phyloP scores from a whole-genome alignment of 2,329 filamentous ascomycete genomes.

The Simplicillium sp. region DNA sequence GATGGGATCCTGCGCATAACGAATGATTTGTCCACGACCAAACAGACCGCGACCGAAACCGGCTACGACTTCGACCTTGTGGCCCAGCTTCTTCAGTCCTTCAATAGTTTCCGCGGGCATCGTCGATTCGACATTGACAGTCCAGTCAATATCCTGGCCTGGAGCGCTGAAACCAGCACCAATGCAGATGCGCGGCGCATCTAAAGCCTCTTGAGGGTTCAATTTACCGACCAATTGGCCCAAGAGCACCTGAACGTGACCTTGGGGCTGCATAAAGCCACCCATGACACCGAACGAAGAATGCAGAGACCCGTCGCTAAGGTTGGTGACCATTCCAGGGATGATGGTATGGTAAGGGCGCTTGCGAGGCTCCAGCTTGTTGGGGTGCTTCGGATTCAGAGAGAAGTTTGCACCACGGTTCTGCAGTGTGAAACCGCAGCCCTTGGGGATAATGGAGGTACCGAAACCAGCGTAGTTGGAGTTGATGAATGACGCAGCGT shows the following conservation, averaged over 20 bases:
- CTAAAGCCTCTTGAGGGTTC: conserved; percentile 78
- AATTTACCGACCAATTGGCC: conserved; percentile 79
- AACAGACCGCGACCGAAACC: conserved; percentile 62
- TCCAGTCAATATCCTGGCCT: conserved; percentile 48
- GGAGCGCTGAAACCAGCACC: conserved; percentile 60
- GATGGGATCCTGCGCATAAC: conserved; percentile 59
- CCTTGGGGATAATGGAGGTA: conserved; percentile 72
- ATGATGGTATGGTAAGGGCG: conserved; percentile 98
- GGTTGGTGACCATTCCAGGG: conserved; percentile 77
- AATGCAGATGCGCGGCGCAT: conserved; percentile 86
- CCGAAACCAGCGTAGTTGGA: conserved; percentile 88
- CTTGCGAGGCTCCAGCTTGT: conserved; percentile 71
- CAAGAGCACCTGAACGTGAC: conserved; percentile 84
- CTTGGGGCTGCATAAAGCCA: conserved; percentile 96
- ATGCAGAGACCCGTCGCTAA: conserved; percentile 63
- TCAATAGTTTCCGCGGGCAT: conserved; percentile 60
- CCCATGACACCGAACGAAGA: conserved; percentile 95
- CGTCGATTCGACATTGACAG: conserved; percentile 75
- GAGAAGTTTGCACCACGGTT: conserved; percentile 87
- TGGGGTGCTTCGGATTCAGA: conserved; percentile 63
- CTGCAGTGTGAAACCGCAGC: conserved; percentile 88
- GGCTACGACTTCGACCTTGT: conserved; percentile 59
- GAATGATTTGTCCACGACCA: conserved; percentile 79
- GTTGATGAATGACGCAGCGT: conserved; percentile 95
- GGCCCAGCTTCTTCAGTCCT: conserved; percentile 60